These are phyloP conservation scores for Starmerella asiatica DNA, from an alignment of 805 yeast genomes.

Conservation along the genomic window DNA sequence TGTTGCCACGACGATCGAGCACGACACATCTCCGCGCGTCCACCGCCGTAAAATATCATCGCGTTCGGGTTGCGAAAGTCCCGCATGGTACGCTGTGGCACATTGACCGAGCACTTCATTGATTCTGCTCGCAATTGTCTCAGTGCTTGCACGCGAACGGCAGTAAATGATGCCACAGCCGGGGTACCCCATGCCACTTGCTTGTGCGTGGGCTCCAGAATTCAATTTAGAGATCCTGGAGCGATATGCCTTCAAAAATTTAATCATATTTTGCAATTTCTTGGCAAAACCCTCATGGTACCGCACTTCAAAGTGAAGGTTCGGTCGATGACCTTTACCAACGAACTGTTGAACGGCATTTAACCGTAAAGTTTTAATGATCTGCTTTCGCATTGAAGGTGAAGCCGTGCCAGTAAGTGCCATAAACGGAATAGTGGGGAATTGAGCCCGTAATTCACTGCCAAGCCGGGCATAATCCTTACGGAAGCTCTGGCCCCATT, in stretches of 20 bases:
- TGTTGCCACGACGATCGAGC: slow-evolving; percentile 84
- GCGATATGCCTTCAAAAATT: slow-evolving; percentile 19
- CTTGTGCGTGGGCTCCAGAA: neutral
- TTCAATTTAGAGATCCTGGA: slow-evolving; percentile 9
- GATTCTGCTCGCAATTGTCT: slow-evolving; percentile 48
- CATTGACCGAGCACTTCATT: slow-evolving; percentile 46
- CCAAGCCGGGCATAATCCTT: slow-evolving; percentile 83
- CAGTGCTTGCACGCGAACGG: slow-evolving; percentile 80
- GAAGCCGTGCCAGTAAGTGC: slow-evolving; percentile 97
- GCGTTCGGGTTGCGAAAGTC: slow-evolving; percentile 55
- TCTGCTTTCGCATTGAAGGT: slow-evolving; percentile 29
- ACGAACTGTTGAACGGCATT: slow-evolving; percentile 43
- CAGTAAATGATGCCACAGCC: slow-evolving; percentile 77
- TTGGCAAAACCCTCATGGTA: slow-evolving; percentile 35
- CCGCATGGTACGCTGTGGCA: slow-evolving; percentile 80
- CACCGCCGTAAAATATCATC: slow-evolving; percentile 53
- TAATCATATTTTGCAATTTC: slow-evolving; percentile 17
- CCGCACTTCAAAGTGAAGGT: slow-evolving; percentile 64
- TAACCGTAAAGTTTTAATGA: slow-evolving; percentile 50
- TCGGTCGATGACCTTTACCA: slow-evolving; percentile 81
- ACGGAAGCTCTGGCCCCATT: slow-evolving; percentile 97
- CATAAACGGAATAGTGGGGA: slow-evolving; percentile 63
- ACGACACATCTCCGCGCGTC: slow-evolving; percentile 45
- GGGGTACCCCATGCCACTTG: slow-evolving; percentile 7
- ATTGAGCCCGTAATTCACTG: slow-evolving; percentile 47